Evolutionary conservation across 2,329 filamentous ascomycete genomes (phyloP).

Genomic region (Ophiosphaerella narmari): DNA sequence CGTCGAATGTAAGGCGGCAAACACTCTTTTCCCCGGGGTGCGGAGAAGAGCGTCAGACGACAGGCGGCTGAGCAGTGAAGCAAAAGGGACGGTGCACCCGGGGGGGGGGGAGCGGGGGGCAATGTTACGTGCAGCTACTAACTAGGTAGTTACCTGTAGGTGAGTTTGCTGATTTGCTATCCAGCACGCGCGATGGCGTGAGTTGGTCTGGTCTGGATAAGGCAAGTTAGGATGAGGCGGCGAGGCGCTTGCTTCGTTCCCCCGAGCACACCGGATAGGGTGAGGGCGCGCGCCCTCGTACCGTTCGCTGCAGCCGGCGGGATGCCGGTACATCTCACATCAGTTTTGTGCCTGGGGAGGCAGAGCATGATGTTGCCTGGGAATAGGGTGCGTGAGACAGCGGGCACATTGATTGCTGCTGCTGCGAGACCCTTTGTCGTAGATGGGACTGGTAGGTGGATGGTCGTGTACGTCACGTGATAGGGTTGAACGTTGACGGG

Average conservation of each 20-base stretch:
- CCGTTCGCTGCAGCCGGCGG: not conserved
- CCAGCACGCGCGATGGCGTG: too few relatives aligned
- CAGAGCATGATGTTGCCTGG: not conserved
- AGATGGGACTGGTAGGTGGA: not conserved
- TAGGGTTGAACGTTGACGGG: not conserved
- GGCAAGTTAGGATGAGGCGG: too few relatives aligned
- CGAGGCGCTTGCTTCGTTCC: not conserved
- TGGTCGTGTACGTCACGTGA: not conserved
- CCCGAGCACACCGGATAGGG: not conserved
- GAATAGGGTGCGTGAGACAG: not conserved
- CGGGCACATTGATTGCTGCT: not conserved
- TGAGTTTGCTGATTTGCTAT: too few relatives aligned
- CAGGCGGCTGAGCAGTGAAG: not conserved
- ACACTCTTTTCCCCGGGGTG: not conserved
- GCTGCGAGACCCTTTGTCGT: not conserved
- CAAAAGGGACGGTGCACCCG: too few relatives aligned
- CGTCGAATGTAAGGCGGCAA: not conserved
- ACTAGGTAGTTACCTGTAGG: too few relatives aligned
- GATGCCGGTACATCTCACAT: slow-evolving; percentile 1
- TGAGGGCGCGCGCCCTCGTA: not conserved
- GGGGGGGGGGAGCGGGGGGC: too few relatives aligned
- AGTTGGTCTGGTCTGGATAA: too few relatives aligned
- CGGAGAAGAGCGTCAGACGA: not conserved
- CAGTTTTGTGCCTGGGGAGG: slow-evolving; percentile 2
- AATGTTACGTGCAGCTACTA: too few relatives aligned